Evolutionary conservation across 345 rosid genomes (phyloP).

Genomic region (Sisymbrium altissimum): DNA sequence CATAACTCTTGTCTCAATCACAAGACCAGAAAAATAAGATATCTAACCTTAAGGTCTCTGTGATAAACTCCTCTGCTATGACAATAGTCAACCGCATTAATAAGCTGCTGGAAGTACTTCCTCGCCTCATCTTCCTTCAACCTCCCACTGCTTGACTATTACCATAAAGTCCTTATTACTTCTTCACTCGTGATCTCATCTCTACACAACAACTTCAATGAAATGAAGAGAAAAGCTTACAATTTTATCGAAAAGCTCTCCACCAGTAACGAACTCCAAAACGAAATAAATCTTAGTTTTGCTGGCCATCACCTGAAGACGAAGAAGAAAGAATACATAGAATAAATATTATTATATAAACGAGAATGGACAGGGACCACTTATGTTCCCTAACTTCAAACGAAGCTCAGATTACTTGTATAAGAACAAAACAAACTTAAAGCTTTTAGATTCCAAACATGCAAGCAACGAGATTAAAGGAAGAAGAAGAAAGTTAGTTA

Average conservation of each 20-base stretch:
- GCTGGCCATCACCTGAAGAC: constrained; percentile 95
- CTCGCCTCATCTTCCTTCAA: constrained; percentile 96
- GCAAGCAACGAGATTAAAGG: not conserved
- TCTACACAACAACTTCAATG: not conserved
- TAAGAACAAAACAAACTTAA: not conserved
- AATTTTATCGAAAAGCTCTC: constrained; percentile 97
- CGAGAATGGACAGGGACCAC: constrained; percentile 17
- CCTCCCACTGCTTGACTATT: constrained; percentile 86
- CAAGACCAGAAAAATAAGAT: not conserved
- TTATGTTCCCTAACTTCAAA: constrained; percentile 7
- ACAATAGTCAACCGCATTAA: constrained; percentile 94
- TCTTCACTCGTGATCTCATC: not conserved
- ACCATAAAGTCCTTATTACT: constrained; percentile 7
- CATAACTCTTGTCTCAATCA: not conserved
- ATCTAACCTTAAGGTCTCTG: constrained; percentile 82
- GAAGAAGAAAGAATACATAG: not conserved
- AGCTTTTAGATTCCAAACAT: not conserved
- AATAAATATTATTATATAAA: not conserved
- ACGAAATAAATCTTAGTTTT: constrained; percentile 93
- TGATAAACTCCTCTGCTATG: constrained; percentile 97
- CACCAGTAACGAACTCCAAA: constrained; percentile 90
- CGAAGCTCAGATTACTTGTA: not conserved
- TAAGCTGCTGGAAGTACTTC: constrained; percentile 92
- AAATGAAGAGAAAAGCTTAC: constrained; percentile 45
- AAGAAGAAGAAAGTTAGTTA: not conserved